phyloP scores from a whole-genome alignment of 257 asterid species.

The Gardenia jasminoides region DNA sequence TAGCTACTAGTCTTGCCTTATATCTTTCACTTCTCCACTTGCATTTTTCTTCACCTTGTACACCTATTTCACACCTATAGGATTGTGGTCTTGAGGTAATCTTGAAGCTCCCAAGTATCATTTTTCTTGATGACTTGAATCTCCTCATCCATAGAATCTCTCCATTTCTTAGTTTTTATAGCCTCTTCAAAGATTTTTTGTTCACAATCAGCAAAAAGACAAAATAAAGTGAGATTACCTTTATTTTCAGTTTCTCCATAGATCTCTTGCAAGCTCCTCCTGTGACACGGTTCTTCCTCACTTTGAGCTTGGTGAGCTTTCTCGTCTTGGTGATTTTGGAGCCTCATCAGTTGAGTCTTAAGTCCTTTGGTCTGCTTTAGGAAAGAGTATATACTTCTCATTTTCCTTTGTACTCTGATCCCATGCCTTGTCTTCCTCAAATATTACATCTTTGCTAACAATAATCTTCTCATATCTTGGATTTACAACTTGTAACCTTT shows the following conservation, averaged over 20 bases:
- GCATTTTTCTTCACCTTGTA: not conserved
- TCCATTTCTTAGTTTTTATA: not conserved
- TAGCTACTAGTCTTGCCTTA: constrained; percentile 14
- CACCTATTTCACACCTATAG: not conserved
- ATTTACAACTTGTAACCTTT: constrained; percentile 15
- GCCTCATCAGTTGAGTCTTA: too few species aligned
- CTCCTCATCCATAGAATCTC: not conserved
- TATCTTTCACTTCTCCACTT: not conserved
- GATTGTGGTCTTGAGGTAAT: not conserved
- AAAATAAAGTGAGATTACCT: not conserved
- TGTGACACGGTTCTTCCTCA: not conserved
- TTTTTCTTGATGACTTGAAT: not conserved
- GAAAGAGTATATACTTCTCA: not conserved
- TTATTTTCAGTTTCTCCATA: not conserved
- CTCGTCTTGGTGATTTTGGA: not conserved
- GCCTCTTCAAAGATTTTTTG: constrained; percentile 1
- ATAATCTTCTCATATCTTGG: not conserved
- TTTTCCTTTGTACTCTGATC: not conserved
- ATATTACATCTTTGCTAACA: not conserved
- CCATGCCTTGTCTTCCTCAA: constrained; percentile 1
- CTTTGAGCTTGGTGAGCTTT: not conserved
- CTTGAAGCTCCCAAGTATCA: not conserved
- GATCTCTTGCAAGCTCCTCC: not conserved
- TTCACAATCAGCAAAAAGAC: not conserved
- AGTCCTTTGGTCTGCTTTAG: not conserved